Conservation (phyloP, 345 rosid genomes). For the Turritis glabra region DNA sequence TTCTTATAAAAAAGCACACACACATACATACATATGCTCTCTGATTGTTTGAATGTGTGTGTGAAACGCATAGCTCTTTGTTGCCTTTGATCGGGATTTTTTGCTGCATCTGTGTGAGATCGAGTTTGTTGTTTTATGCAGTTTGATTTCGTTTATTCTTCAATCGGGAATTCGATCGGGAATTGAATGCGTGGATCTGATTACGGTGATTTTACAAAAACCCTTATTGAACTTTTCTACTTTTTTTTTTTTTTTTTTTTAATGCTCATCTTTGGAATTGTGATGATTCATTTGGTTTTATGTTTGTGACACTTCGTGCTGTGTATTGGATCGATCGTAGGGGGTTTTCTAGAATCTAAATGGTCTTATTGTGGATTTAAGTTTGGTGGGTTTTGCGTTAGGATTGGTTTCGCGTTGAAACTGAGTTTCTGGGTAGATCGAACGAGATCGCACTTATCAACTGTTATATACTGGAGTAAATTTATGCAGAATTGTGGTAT, state of each 20-base stretch:
- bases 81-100: constrained; percentile 18
- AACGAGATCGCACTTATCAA: constrained; percentile 15
- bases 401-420: constrained; percentile 3
- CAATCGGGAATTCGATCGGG: constrained; percentile 1
- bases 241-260: neutral
- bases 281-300: constrained; percentile 14
- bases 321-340: constrained; percentile 26
- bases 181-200: constrained; percentile 43
- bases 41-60: constrained; percentile 9
- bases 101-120: constrained; percentile 26
- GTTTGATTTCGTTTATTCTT: constrained; percentile 15
- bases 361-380: neutral
- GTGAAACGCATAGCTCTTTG: constrained; percentile 9
- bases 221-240: constrained; percentile 16
- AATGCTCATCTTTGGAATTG: constrained; percentile 16
- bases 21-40: constrained; percentile 14
- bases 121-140: constrained; percentile 6
- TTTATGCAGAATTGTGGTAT: neutral
- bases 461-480: neutral
- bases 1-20: neutral
- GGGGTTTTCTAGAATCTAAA: constrained; percentile 2
- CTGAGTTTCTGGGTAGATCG: constrained; percentile 22
- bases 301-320: neutral
- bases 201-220: constrained; percentile 37
- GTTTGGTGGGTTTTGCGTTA: constrained; percentile 24